These are phyloP conservation scores for Schrenkiella parvula DNA, from an alignment of 345 rosid genomes.

Conservation along the genomic window DNA sequence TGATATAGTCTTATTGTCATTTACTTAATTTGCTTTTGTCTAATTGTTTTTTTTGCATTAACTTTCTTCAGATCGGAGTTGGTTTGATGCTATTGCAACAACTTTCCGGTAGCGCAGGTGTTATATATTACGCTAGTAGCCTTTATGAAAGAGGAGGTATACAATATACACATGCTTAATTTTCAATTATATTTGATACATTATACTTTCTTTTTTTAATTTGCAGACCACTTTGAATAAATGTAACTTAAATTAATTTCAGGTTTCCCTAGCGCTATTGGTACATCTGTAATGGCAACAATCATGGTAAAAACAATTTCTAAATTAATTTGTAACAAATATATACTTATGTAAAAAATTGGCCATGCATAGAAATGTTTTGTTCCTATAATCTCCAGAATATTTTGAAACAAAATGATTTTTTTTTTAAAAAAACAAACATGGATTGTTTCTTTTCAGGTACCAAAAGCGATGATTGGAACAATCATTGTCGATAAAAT, in stretches of 20 bases:
- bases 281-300: slow-evolving; percentile 29
- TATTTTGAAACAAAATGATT: not conserved
- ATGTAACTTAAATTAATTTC: not conserved
- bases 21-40: not conserved
- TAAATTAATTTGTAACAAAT: not conserved
- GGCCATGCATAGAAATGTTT: not conserved
- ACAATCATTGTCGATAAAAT: slow-evolving; percentile 33
- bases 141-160: slow-evolving; percentile 25
- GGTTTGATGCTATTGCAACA: slow-evolving; percentile 34
- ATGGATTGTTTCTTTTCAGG: slow-evolving; percentile 15
- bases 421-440: too few relatives aligned
- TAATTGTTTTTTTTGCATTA: not conserved
- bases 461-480: slow-evolving; percentile 30
- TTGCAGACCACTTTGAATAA: not conserved
- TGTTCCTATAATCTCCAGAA: not conserved
- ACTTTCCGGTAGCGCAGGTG: slow-evolving; percentile 21
- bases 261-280: slow-evolving; percentile 33
- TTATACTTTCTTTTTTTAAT: not conserved
- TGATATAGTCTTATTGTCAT: not conserved
- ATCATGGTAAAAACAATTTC: slow-evolving; percentile 14
- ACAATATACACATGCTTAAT: not conserved
- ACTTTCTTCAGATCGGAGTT: slow-evolving; percentile 22
- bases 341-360: not conserved
- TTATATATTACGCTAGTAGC: slow-evolving; percentile 30
- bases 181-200: not conserved